Evolutionary conservation across 768 basidiomycete species (phyloP).

Genomic region (Daedaleopsis nitida): DNA sequence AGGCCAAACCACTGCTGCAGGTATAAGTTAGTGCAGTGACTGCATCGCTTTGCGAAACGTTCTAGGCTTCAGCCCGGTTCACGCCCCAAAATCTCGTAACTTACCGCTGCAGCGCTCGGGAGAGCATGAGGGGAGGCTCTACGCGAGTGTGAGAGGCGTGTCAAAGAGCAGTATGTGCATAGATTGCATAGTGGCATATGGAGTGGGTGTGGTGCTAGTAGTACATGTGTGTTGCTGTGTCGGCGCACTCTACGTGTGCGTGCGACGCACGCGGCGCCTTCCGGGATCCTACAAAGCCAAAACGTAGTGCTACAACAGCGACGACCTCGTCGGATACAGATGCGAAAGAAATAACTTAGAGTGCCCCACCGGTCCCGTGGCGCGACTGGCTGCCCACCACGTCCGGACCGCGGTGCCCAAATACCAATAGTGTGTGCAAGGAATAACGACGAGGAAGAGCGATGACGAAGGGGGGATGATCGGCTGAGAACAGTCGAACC

Average conservation of each 20-base stretch:
- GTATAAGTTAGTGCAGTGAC: too few species aligned
- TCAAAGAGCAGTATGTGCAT: not conserved
- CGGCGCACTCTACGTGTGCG: too few species aligned
- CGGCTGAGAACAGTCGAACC: not conserved
- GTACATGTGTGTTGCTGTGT: not conserved
- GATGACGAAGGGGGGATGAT: not conserved
- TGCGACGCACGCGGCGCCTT: too few species aligned
- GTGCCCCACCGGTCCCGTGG: not conserved
- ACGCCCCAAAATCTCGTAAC: too few species aligned
- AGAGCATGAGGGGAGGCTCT: too few species aligned
- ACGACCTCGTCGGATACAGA: not conserved
- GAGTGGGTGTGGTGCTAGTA: not conserved
- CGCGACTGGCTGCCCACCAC: slow-evolving; percentile 1
- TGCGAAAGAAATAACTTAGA: slow-evolving; percentile 16
- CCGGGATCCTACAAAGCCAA: not conserved
- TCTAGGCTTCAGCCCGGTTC: too few species aligned
- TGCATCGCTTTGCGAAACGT: too few species aligned
- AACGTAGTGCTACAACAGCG: slow-evolving; percentile 8
- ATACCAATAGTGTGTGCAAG: not conserved
- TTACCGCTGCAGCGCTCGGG: too few species aligned
- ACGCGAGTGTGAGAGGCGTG: too few species aligned
- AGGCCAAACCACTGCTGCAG: too few species aligned
- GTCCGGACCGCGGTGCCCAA: not conserved
- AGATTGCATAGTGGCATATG: not conserved
- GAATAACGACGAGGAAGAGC: not conserved